phyloP scores from a whole-genome alignment of 78 protist species.

The Chrysochromulina tobinii region DNA sequence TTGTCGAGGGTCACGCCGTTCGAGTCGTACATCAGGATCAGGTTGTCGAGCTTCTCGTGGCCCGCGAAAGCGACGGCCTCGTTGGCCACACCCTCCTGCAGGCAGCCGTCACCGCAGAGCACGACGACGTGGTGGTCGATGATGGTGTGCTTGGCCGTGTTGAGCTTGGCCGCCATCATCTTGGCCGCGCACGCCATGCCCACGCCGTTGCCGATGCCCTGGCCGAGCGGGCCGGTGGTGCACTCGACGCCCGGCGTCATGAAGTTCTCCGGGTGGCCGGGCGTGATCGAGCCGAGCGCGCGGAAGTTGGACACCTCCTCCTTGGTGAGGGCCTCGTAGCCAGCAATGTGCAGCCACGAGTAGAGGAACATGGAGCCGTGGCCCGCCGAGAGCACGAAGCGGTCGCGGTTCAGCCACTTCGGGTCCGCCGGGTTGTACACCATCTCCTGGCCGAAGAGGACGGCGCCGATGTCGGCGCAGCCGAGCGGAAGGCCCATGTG shows the following conservation, averaged over 20 bases:
- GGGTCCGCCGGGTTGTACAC: constrained; percentile 48
- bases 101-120: constrained; percentile 78
- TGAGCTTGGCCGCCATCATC: constrained; percentile 58
- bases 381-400: constrained; percentile 76
- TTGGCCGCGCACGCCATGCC: constrained; percentile 75
- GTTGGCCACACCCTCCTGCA: constrained; percentile 71
- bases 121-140: constrained; percentile 55
- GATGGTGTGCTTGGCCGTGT: constrained; percentile 60
- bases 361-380: constrained; percentile 77
- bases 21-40: constrained; percentile 70
- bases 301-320: constrained; percentile 73
- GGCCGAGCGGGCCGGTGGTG: constrained; percentile 85
- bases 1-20: constrained; percentile 76
- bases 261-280: constrained; percentile 80
- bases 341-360: constrained; percentile 59
- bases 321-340: constrained; percentile 41
- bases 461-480: constrained; percentile 51
- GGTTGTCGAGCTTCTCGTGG: constrained; percentile 62
- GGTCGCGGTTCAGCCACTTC: constrained; percentile 70
- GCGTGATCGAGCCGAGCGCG: constrained; percentile 62
- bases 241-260: constrained; percentile 67
- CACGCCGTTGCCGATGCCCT: constrained; percentile 71
- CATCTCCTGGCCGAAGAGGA: constrained; percentile 34
- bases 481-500: constrained; percentile 76
- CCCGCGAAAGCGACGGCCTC: constrained; percentile 79